These are phyloP conservation scores for Sclerospora graminicola DNA, from an alignment of 352 stramenopile genomes.

Conservation along the genomic window DNA sequence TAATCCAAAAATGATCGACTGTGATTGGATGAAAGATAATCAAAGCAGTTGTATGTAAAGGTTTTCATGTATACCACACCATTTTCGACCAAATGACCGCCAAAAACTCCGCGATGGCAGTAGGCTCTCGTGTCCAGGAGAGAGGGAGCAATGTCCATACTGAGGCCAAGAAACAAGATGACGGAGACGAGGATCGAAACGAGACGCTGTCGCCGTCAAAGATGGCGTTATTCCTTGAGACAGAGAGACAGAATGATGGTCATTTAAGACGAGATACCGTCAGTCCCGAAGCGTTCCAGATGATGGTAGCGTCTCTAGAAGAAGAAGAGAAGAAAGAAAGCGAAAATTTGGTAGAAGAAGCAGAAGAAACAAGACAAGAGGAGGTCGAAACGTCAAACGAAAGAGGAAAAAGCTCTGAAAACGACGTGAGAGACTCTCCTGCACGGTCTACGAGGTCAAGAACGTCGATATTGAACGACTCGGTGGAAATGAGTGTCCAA, in stretches of 20 bases:
- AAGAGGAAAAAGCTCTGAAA: no score
- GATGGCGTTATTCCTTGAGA: slow-evolving; percentile 14
- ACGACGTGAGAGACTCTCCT: slow-evolving; percentile 1
- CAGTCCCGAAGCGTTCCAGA: slow-evolving; percentile 24
- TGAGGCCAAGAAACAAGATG: no score
- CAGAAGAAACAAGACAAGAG: not conserved
- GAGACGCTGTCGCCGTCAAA: slow-evolving; percentile 42
- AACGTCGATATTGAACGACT: no score
- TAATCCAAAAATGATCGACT: no score
- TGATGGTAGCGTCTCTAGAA: slow-evolving; percentile 10
- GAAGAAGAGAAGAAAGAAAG: not conserved
- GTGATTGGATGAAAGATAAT: no score
- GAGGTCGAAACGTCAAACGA: no score
- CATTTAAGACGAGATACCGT: slow-evolving; percentile 18
- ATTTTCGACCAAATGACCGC: not conserved
- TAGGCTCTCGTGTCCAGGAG: not conserved
- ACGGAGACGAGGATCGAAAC: slow-evolving; percentile 2
- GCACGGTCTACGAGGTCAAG: no score
- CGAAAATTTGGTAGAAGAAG: no score
- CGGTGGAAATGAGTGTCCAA: no score
- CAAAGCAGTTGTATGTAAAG: no score
- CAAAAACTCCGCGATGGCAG: no score
- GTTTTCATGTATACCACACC: not conserved
- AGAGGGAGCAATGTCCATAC: no score
- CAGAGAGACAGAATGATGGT: not conserved